Evolutionary conservation across 306 rosid species (phyloP).

Genomic region (Vigna hirtella): DNA sequence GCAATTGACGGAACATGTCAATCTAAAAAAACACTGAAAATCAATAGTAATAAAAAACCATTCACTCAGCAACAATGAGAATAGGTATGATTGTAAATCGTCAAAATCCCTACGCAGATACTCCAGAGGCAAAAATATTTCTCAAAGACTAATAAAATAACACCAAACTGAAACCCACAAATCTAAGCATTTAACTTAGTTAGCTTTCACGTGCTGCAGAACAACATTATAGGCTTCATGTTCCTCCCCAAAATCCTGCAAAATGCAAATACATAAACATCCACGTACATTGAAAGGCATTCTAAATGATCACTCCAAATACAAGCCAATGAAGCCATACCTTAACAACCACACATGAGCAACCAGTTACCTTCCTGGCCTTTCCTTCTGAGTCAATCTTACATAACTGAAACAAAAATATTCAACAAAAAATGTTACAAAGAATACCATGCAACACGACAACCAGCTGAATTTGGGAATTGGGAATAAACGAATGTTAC

Average conservation of each 20-base stretch:
- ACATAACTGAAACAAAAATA: slow-evolving; percentile 59
- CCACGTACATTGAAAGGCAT: not conserved
- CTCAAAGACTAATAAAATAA: not conserved
- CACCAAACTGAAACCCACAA: slow-evolving; percentile 7
- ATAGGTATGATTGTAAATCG: not conserved
- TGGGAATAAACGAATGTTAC: not conserved
- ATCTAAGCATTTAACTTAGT: slow-evolving; percentile 11
- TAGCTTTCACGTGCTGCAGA: slow-evolving; percentile 49
- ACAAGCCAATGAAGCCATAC: slow-evolving; percentile 40
- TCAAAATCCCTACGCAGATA: slow-evolving; percentile 21
- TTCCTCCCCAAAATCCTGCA: slow-evolving; percentile 53
- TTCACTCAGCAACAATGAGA: not conserved
- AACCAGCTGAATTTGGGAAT: not conserved
- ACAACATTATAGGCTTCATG: slow-evolving; percentile 49
- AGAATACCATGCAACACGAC: not conserved
- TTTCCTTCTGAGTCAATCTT: slow-evolving; percentile 85
- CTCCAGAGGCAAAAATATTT: slow-evolving; percentile 25
- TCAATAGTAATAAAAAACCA: not conserved
- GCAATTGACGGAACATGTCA: not conserved
- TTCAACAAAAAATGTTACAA: not conserved
- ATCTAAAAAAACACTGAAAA: not conserved
- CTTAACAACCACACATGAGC: slow-evolving; percentile 83
- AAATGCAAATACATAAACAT: not conserved
- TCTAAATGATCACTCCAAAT: not conserved
- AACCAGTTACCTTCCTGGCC: slow-evolving; percentile 60